phyloP scores from a whole-genome alignment of 352 stramenopile species.

The Blastocystis sp. region DNA sequence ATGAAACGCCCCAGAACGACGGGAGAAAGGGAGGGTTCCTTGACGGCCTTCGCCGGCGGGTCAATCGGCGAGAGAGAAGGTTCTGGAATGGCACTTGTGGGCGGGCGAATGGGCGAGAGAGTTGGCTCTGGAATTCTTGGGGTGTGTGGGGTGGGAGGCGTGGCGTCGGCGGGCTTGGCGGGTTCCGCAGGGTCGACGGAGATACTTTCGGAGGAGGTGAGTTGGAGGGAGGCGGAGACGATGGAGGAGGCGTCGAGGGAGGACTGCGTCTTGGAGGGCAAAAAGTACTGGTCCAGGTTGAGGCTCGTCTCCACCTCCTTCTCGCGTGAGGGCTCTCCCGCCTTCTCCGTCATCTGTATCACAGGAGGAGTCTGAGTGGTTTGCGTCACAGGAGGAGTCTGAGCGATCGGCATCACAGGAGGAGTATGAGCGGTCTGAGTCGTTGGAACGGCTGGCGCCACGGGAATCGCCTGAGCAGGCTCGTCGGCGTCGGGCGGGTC shows the following conservation, averaged over 20 bases:
- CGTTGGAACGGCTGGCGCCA: too few species aligned
- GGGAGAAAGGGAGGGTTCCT: conserved; percentile 22
- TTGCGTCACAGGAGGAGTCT: not conserved
- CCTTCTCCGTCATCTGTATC: too few species aligned
- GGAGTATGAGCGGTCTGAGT: too few species aligned
- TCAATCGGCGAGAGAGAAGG: not conserved
- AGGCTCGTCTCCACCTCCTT: conserved; percentile 11
- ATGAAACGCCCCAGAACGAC: not conserved
- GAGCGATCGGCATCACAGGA: too few species aligned
- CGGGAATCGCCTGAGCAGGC: not conserved
- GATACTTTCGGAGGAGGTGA: too few species aligned
- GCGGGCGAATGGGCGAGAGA: not conserved
- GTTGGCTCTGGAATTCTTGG: not conserved
- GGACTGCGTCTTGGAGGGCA: conserved; percentile 10
- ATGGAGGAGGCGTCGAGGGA: not conserved
- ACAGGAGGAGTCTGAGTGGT: too few species aligned
- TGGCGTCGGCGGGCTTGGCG: too few species aligned
- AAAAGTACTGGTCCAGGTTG: conserved; percentile 43
- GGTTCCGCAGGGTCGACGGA: too few species aligned
- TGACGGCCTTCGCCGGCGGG: not conserved
- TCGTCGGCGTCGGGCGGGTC: not conserved
- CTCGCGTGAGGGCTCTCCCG: not conserved
- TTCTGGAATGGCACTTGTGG: not conserved
- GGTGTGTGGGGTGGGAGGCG: too few species aligned
- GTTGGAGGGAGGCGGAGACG: not conserved